A percentile compares a stretch with the other conserved stretches of the same genome.
Evolutionary conservation across 306 rosid species (phyloP).

Genomic region (Prunus mongolica): DNA sequence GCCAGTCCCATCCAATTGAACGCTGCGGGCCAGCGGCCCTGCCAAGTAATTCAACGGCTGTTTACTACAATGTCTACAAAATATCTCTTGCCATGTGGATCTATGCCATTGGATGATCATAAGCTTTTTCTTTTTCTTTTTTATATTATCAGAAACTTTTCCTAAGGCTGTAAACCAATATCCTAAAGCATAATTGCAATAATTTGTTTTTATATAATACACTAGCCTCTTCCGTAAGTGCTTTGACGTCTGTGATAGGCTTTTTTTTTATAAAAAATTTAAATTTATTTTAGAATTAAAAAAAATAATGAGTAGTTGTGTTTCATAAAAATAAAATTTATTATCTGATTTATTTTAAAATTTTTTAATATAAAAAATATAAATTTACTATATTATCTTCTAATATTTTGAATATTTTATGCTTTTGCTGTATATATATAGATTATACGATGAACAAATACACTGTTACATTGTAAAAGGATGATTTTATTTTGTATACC

Average conservation of each 20-base stretch:
- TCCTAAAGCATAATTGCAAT: background rate
- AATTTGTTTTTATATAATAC: too few species aligned
- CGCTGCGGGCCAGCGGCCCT: background rate
- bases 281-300: too few species aligned
- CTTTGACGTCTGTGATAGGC: accelerated
- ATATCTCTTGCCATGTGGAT: slow-evolving; percentile 10
- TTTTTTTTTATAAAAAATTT: too few species aligned
- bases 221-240: accelerated
- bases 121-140: background rate
- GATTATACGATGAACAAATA: too few species aligned
- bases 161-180: background rate
- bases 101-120: background rate
- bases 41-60: background rate
- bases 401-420: too few species aligned
- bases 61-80: background rate
- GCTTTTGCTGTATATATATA: too few species aligned
- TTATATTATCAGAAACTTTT: background rate
- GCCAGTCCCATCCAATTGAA: background rate
- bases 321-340: accelerated
- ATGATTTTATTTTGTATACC: too few species aligned
- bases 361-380: too few species aligned
- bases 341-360: too few species aligned
- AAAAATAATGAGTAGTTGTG: too few species aligned
- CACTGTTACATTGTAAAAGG: too few species aligned
- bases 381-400: too few species aligned